Conservation (phyloP, 257 asterid genomes). For the Petunia secreta region DNA sequence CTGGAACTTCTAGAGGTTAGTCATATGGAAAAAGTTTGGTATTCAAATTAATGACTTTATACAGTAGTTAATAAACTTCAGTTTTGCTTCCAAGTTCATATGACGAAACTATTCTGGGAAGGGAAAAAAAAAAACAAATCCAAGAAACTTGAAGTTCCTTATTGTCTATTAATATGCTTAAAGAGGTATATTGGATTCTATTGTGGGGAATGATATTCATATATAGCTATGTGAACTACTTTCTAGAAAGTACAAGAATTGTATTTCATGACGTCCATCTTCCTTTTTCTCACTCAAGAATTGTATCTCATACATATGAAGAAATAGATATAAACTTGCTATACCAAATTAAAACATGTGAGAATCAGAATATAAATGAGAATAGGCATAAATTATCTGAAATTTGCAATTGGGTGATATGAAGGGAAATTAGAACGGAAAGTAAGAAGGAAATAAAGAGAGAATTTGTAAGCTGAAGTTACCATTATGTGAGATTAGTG, state of each 20-base stretch:
- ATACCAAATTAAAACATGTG: not conserved
- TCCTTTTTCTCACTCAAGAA: not conserved
- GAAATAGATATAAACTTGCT: not conserved
- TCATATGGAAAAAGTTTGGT: conserved; percentile 2
- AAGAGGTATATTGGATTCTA: not conserved
- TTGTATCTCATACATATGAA: not conserved
- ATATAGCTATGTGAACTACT: conserved; percentile 16
- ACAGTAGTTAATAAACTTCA: not conserved
- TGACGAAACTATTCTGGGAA: conserved; percentile 15
- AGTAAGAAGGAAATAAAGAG: not conserved
- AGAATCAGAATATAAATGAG: conserved; percentile 4
- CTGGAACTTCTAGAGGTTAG: conserved; percentile 88
- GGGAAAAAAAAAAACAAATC: not conserved
- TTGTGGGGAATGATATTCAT: conserved; percentile 16
- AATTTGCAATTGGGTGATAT: not conserved
- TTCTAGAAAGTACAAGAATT: not conserved
- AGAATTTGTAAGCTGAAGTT: not conserved
- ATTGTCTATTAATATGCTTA: conserved; percentile 6
- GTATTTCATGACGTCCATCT: not conserved
- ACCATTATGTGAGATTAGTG: not conserved
- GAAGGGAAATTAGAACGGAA: conserved; percentile 13
- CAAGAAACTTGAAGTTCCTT: not conserved
- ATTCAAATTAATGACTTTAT: not conserved
- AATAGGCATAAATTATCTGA: conserved; percentile 6
- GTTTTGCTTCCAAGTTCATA: conserved; percentile 1